Conservation (phyloP, 2,329 filamentous ascomycete genomes). For the Aspergillus quadricinctus region DNA sequence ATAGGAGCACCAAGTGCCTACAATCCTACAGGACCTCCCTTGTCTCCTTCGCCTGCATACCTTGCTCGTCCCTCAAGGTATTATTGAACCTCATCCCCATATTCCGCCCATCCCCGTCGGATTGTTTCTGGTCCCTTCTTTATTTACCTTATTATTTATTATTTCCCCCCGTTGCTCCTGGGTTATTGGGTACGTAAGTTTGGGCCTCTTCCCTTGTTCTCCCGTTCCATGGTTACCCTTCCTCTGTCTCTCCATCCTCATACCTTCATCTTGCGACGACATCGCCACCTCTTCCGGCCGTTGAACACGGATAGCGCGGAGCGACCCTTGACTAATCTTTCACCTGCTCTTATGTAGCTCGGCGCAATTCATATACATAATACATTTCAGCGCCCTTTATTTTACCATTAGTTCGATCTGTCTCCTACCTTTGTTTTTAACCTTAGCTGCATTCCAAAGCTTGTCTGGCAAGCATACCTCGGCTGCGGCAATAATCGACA, state of each 20-base stretch:
- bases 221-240: constrained; percentile 6
- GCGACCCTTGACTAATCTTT: not conserved
- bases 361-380: not conserved
- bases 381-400: not conserved
- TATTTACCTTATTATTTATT: not conserved
- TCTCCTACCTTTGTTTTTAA: constrained; percentile 1
- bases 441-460: constrained; percentile 9
- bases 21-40: not conserved
- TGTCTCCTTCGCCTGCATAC: not conserved
- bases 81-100: not conserved
- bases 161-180: not conserved
- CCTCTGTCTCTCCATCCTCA: not conserved
- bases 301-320: constrained; percentile 5
- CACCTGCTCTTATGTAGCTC: not conserved
- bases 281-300: not conserved
- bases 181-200: not conserved
- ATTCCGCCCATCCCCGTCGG: not conserved
- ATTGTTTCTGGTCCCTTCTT: not conserved
- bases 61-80: not conserved
- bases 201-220: not conserved
- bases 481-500: constrained; percentile 10
- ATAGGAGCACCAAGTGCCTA: not conserved
- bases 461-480: constrained; percentile 14
- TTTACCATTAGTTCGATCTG: constrained; percentile 1
- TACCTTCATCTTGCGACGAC: not conserved